These are phyloP conservation scores for Boletus rufocinnamomeus DNA, from an alignment of 768 basidiomycete genomes.

Conservation along the genomic window DNA sequence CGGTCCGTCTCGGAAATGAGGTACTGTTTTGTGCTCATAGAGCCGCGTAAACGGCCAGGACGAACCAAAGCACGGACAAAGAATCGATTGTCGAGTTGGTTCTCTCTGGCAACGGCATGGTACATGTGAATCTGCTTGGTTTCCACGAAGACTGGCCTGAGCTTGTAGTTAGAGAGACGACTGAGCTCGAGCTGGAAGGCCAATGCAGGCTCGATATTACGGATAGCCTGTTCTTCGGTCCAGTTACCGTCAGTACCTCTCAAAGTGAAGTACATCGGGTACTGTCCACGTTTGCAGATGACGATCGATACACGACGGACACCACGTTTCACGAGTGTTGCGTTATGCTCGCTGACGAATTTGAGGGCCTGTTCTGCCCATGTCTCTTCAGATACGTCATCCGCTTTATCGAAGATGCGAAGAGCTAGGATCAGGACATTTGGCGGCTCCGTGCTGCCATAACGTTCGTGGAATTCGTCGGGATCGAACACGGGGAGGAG, in stretches of 20 bases:
- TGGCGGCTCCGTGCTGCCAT: constrained; percentile 76
- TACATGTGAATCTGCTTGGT: constrained; percentile 98
- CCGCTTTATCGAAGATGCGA: constrained; percentile 79
- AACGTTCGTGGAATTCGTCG: constrained; percentile 70
- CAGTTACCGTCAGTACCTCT: constrained; percentile 73
- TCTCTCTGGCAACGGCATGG: constrained; percentile 92
- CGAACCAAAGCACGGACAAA: constrained; percentile 96
- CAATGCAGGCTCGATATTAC: constrained; percentile 97
- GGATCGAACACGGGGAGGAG: constrained; percentile 75
- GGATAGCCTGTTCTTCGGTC: constrained; percentile 94
- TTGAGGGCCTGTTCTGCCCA: constrained; percentile 74
- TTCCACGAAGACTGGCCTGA: constrained; percentile 95
- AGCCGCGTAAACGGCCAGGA: constrained; percentile 89
- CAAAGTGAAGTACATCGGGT: constrained; percentile 93
- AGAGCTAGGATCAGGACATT: constrained; percentile 95
- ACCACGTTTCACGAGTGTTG: constrained; percentile 68
- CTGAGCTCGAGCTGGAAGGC: constrained; percentile 98
- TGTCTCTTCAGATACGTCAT: constrained; percentile 73
- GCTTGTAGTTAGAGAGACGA: constrained; percentile 94
- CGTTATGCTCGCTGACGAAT: constrained; percentile 69
- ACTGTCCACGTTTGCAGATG: constrained; percentile 87
- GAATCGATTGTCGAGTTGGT: constrained; percentile 97
- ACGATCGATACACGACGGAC: constrained; percentile 92
- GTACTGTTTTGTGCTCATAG: constrained; percentile 95
- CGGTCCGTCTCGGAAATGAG: constrained; percentile 98